These are phyloP conservation scores for Saccharum officinarum DNA, from an alignment of 176 grass and related monocot species.

Conservation along the genomic window DNA sequence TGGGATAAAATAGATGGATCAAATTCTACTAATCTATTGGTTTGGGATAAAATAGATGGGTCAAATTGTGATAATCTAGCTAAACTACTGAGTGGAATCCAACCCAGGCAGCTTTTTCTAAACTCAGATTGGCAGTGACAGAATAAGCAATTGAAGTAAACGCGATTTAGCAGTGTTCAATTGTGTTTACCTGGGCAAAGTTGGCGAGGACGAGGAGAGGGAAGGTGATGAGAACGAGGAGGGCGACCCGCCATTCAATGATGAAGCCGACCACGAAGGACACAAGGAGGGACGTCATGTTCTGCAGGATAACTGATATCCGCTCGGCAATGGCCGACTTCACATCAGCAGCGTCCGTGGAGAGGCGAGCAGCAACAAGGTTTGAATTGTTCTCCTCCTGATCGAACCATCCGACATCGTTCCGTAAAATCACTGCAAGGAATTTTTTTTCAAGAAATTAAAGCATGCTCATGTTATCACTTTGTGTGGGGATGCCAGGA, in stretches of 20 bases:
- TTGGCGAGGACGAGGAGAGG: slow-evolving; percentile 81
- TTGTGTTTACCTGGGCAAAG: slow-evolving; percentile 70
- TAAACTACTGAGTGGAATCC: neutral
- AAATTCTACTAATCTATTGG: neutral
- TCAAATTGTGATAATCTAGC: neutral
- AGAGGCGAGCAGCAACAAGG: slow-evolving; percentile 54
- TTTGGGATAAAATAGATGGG: neutral
- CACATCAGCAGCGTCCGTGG: slow-evolving; percentile 60
- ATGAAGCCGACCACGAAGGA: slow-evolving; percentile 74
- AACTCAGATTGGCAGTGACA: neutral
- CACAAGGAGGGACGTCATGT: slow-evolving; percentile 70
- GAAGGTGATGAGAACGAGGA: slow-evolving; percentile 76
- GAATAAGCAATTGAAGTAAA: neutral
- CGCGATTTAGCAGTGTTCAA: neutral
- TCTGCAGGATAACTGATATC: slow-evolving; percentile 85
- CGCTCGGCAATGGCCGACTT: slow-evolving; percentile 73
- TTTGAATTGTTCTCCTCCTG: slow-evolving; percentile 82
- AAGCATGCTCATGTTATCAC: too few species aligned
- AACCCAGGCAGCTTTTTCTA: neutral
- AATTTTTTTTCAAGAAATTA: neutral
- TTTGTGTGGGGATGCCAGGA: too few species aligned
- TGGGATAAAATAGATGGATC: neutral
- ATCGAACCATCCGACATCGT: slow-evolving; percentile 82
- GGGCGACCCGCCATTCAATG: slow-evolving; percentile 71
- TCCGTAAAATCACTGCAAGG: slow-evolving; percentile 67